Evolutionary conservation across 495 filamentous ascomycete genomes (phyloP).

Genomic region (Aspergillus conjunctus): DNA sequence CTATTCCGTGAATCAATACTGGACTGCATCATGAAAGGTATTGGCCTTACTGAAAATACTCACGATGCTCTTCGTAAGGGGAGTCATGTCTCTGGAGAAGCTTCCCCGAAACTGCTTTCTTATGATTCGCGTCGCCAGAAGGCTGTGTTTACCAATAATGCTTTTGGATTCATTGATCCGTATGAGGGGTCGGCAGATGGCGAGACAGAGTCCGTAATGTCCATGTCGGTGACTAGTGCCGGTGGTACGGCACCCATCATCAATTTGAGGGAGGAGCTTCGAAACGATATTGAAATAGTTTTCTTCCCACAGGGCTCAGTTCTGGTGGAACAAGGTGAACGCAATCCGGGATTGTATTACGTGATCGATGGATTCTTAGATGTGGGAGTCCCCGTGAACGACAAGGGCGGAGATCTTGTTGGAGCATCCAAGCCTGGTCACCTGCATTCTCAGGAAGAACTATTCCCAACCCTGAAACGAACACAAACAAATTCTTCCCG

Average conservation of each 20-base stretch:
- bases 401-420: slow-evolving; percentile 48
- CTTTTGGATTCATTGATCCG: slow-evolving; percentile 92
- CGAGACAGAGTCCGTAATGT: slow-evolving; percentile 84
- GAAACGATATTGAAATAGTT: slow-evolving; percentile 94
- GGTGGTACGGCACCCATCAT: slow-evolving; percentile 56
- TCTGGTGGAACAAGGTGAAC: slow-evolving; percentile 94
- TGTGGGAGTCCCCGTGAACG: slow-evolving; percentile 72
- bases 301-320: slow-evolving; percentile 94
- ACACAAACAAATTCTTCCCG: slow-evolving; percentile 52
- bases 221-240: slow-evolving; percentile 60
- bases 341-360: slow-evolving; percentile 95
- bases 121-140: slow-evolving; percentile 85
- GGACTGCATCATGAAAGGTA: slow-evolving; percentile 93
- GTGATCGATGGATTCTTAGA: slow-evolving; percentile 97
- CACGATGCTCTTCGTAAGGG: slow-evolving; percentile 63
- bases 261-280: slow-evolving; percentile 70
- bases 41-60: slow-evolving; percentile 71
- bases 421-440: slow-evolving; percentile 36
- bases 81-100: slow-evolving; percentile 69
- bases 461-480: slow-evolving; percentile 52
- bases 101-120: slow-evolving; percentile 80
- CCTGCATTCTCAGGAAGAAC: slow-evolving; percentile 42
- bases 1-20: slow-evolving; percentile 87
- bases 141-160: slow-evolving; percentile 82
- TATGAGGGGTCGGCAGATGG: slow-evolving; percentile 80